Conservation (phyloP, 257 asterid species). For the Ehretia macrophylla region DNA sequence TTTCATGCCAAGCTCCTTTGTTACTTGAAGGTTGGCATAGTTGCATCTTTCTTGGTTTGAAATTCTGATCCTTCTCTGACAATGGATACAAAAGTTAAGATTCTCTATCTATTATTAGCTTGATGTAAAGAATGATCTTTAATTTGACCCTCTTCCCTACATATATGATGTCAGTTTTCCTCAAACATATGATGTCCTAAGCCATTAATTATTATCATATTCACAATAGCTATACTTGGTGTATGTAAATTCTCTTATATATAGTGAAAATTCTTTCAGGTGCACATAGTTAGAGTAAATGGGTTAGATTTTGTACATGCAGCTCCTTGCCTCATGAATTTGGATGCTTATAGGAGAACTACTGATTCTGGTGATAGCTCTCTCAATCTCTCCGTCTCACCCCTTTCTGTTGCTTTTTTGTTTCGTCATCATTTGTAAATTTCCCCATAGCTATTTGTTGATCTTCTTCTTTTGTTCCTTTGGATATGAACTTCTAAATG, state of each 20-base stretch:
- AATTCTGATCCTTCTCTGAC: too few species aligned
- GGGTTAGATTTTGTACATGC: slow-evolving; percentile 52
- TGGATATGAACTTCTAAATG: not conserved
- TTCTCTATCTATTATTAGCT: too few species aligned
- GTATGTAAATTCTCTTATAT: not conserved
- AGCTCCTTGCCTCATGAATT: slow-evolving; percentile 63
- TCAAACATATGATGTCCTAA: too few species aligned
- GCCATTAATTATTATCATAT: too few species aligned
- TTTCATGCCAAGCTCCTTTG: too few species aligned
- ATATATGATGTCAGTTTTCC: not conserved
- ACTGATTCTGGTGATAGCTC: slow-evolving; percentile 39
- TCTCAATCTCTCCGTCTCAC: not conserved
- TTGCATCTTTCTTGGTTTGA: too few species aligned
- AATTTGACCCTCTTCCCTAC: not conserved
- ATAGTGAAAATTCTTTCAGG: slow-evolving; percentile 38
- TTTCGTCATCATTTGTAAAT: slow-evolving; percentile 7
- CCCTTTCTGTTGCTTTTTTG: not conserved
- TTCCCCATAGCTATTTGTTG: slow-evolving; percentile 4
- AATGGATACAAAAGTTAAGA: too few species aligned
- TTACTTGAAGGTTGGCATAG: too few species aligned
- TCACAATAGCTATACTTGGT: too few species aligned
- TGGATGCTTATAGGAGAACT: slow-evolving; percentile 35
- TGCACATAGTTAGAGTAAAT: slow-evolving; percentile 75
- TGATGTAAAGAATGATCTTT: not conserved
- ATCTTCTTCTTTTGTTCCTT: slow-evolving; percentile 4